These are phyloP conservation scores for Alternaria brassicicola DNA, from an alignment of 2,329 filamentous ascomycete genomes.

Conservation along the genomic window DNA sequence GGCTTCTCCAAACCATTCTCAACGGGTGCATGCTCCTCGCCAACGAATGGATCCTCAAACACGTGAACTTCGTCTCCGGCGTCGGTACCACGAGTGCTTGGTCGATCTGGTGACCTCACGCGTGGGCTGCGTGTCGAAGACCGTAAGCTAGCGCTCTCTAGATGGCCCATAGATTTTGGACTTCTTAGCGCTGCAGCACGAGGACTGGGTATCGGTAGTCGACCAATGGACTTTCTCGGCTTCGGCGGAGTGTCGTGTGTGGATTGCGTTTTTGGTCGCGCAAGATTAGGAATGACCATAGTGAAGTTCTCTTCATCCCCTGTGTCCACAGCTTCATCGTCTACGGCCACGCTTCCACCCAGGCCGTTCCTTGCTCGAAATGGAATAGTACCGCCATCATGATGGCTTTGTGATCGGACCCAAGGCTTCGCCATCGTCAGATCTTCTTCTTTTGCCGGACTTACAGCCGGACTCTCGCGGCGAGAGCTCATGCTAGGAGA, in stretches of 20 bases:
- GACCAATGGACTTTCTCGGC: conserved; percentile 27
- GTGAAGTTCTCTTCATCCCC: conserved; percentile 58
- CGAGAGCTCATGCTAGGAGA: conserved; percentile 36
- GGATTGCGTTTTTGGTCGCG: conserved; percentile 36
- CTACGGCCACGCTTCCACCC: conserved; percentile 49
- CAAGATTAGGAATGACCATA: conserved; percentile 56
- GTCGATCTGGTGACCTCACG: conserved; percentile 42
- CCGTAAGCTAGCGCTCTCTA: conserved; percentile 19
- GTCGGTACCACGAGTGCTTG: conserved; percentile 40
- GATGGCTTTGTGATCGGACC: conserved; percentile 42
- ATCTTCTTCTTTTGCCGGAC: conserved; percentile 53
- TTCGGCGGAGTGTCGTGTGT: conserved; percentile 45
- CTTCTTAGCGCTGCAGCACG: conserved; percentile 34
- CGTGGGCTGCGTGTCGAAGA: conserved; percentile 40
- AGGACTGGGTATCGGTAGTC: conserved; percentile 38
- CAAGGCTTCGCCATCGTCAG: conserved; percentile 56
- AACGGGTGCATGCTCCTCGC: conserved; percentile 37
- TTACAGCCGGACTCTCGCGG: conserved; percentile 42
- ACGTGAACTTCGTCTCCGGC: conserved; percentile 55
- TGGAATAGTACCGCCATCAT: conserved; percentile 37
- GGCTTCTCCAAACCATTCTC: conserved; percentile 47
- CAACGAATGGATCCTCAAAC: conserved; percentile 60
- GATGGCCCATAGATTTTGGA: conserved; percentile 39
- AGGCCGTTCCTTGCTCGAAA: conserved; percentile 48
- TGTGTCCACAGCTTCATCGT: conserved; percentile 46